Conservation (phyloP, 352 stramenopile genomes). For the Globisporangium heterothallicum region DNA sequence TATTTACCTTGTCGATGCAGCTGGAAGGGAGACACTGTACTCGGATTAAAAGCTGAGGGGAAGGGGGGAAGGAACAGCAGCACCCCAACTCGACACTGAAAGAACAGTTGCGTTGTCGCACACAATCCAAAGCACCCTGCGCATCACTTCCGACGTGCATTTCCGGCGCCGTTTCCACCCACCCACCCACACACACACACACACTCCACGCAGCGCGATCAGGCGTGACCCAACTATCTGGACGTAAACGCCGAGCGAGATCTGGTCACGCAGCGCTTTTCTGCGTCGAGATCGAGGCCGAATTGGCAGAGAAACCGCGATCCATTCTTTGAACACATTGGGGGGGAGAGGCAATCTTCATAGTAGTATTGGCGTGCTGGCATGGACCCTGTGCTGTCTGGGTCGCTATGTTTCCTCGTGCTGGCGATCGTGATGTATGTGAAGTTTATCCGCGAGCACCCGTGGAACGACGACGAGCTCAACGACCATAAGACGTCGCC, state of each 20-base stretch:
- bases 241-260: too few species aligned
- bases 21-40: not conserved
- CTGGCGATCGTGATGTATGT: conserved; percentile 86
- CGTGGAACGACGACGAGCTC: conserved; percentile 50
- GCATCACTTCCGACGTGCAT: too few species aligned
- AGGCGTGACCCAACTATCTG: too few species aligned
- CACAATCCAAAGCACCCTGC: not conserved
- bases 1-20: not conserved
- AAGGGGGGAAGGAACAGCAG: not conserved
- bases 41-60: not conserved
- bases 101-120: not conserved
- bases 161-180: too few species aligned
- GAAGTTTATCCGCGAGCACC: conserved; percentile 81
- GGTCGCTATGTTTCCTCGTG: conserved; percentile 85
- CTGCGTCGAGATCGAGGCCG: not conserved
- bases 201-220: too few species aligned
- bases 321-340: not conserved
- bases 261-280: too few species aligned
- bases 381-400: conserved; percentile 83
- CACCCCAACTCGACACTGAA: too few species aligned
- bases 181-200: too few species aligned
- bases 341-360: too few species aligned
- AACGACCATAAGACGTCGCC: conserved; percentile 57
- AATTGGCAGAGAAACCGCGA: not conserved
- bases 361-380: too few species aligned